Conservation (phyloP, 2,329 filamentous ascomycete genomes). For the Pseudogymnoascus sp. region DNA sequence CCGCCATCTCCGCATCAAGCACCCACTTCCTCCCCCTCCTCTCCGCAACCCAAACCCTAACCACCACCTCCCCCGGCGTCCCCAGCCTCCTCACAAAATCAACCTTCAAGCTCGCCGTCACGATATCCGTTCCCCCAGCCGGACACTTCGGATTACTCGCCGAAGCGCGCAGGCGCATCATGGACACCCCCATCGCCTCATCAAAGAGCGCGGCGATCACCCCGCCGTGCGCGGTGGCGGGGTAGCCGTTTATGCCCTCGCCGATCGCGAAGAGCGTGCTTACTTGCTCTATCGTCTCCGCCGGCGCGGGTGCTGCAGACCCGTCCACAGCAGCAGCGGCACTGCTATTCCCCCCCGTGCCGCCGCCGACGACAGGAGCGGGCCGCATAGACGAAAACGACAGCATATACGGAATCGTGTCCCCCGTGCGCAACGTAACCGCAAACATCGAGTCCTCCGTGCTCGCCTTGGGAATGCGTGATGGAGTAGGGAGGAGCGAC, state of each 20-base stretch:
- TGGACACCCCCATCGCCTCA: conserved; percentile 24
- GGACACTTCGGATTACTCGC: conserved; percentile 21
- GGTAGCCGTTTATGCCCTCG: conserved; percentile 1
- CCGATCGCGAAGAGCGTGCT: background rate
- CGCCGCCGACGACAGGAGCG: background rate
- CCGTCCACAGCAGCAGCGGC: too few relatives aligned
- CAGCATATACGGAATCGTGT: conserved; percentile 35
- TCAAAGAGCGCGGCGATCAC: background rate
- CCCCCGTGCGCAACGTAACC: conserved; percentile 42
- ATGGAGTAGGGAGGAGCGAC: conserved; percentile 32
- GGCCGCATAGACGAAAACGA: background rate
- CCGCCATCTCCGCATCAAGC: too few relatives aligned
- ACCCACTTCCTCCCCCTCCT: conserved; percentile 44
- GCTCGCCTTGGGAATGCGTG: conserved; percentile 31
- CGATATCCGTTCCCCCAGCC: conserved; percentile 25
- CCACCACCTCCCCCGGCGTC: conserved; percentile 42
- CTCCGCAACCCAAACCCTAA: conserved; percentile 40
- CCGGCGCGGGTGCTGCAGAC: too few relatives aligned
- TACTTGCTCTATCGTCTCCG: background rate
- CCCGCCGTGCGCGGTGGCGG: conserved; percentile 3
- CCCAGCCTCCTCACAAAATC: conserved; percentile 44
- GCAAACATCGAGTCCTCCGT: conserved; percentile 47
- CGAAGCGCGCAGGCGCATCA: conserved; percentile 24
- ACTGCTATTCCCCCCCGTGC: background rate
- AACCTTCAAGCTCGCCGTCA: conserved; percentile 49